phyloP scores from a whole-genome alignment of 495 filamentous ascomycete species.

The Neurospora sp. region DNA sequence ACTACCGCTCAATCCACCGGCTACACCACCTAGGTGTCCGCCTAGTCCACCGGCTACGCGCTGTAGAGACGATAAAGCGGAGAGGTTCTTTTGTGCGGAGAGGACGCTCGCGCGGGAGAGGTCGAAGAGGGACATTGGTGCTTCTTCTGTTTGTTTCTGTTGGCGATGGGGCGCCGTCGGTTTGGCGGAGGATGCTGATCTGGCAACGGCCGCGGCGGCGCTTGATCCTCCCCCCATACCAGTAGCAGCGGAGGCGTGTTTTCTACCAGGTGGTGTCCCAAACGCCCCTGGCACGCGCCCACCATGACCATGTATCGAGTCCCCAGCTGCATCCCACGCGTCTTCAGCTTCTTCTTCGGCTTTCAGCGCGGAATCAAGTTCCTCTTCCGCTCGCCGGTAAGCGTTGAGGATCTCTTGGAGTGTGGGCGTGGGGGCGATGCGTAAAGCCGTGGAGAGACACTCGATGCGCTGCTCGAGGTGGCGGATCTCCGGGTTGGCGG shows the following conservation, averaged over 20 bases:
- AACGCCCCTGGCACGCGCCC: constrained; percentile 44
- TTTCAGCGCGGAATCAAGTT: constrained; percentile 57
- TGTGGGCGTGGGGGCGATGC: constrained; percentile 66
- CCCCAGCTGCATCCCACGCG: constrained; percentile 59
- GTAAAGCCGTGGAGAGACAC: constrained; percentile 73
- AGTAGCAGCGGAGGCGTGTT: neutral
- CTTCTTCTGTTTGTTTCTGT: constrained; percentile 79
- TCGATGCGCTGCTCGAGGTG: constrained; percentile 80
- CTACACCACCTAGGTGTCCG: neutral
- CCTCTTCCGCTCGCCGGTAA: constrained; percentile 83
- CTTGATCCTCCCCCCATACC: neutral
- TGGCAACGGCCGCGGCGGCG: no score
- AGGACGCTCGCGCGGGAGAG: constrained; percentile 72
- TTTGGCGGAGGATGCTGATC: no score
- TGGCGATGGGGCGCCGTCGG: no score
- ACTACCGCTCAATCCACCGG: constrained; percentile 5
- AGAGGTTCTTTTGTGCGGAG: constrained; percentile 49
- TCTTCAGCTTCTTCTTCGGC: constrained; percentile 66
- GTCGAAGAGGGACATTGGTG: constrained; percentile 91
- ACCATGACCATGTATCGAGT: constrained; percentile 46
- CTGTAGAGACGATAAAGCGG: constrained; percentile 36
- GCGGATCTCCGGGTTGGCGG: constrained; percentile 47
- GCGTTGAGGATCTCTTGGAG: constrained; percentile 76
- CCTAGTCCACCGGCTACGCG: constrained; percentile 10
- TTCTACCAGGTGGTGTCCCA: constrained; percentile 4